Conservation (phyloP, 306 rosid genomes). For the Amphicarpaea edgeworthii region DNA sequence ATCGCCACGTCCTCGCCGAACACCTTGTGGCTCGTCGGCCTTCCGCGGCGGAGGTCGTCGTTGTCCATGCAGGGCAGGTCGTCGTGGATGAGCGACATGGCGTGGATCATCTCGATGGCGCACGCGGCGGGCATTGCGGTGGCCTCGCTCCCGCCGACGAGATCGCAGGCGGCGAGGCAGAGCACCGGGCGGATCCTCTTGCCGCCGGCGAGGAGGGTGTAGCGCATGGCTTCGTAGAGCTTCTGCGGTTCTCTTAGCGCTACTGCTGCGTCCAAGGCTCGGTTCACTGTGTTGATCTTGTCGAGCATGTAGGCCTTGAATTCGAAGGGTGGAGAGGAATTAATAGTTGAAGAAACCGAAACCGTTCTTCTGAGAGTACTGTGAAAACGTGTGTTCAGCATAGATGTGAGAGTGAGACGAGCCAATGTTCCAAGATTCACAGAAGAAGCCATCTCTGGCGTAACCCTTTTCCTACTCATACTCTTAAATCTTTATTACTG, state of each 20-base stretch:
- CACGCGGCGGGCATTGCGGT: conserved; percentile 71
- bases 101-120: conserved; percentile 82
- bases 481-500: too few relatives aligned
- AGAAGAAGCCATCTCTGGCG: conserved; percentile 52
- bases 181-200: conserved; percentile 73
- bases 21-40: conserved; percentile 70
- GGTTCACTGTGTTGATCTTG: conserved; percentile 57
- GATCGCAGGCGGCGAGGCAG: conserved; percentile 73
- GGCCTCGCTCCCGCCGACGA: conserved; percentile 62
- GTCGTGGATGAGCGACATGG: conserved; percentile 85
- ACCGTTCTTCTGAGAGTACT: conserved; percentile 6
- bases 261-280: conserved; percentile 63
- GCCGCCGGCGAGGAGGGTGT: conserved; percentile 80
- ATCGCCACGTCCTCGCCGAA: conserved; percentile 80
- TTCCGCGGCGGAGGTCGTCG: conserved; percentile 81
- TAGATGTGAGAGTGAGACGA: conserved; percentile 38
- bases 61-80: conserved; percentile 81
- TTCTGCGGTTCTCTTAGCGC: conserved; percentile 54
- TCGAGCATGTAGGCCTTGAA: conserved; percentile 64
- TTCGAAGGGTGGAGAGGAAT: conserved; percentile 49
- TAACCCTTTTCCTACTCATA: too few relatives aligned
- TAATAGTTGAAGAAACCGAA: not conserved
- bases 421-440: conserved; percentile 45
- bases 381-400: conserved; percentile 26
- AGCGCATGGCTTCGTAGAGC: conserved; percentile 78